phyloP scores from a whole-genome alignment of 2,329 filamentous ascomycete species.

The Stemphylium lycopersici region DNA sequence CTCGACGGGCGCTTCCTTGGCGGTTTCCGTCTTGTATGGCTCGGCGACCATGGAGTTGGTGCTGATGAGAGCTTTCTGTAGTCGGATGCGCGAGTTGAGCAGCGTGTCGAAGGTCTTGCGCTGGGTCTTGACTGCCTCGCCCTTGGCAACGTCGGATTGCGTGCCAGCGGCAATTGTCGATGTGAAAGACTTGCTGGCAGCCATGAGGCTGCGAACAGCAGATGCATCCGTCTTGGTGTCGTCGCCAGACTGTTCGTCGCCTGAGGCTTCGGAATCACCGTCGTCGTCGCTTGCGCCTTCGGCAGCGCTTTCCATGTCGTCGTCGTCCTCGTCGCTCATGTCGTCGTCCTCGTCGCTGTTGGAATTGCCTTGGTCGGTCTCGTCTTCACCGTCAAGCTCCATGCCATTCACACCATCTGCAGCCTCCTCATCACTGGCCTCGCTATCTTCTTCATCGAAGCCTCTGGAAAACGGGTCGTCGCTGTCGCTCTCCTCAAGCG shows the following conservation, averaged over 20 bases:
- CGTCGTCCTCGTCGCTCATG: conserved; percentile 19
- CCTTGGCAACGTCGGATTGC: conserved; percentile 82
- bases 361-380: conserved; percentile 45
- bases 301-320: conserved; percentile 55
- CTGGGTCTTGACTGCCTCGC: conserved; percentile 83
- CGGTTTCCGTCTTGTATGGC: conserved; percentile 42
- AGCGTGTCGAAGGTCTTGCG: conserved; percentile 85
- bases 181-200: conserved; percentile 67
- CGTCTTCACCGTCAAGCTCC: conserved; percentile 9
- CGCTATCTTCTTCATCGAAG: conserved; percentile 50
- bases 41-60: conserved; percentile 66
- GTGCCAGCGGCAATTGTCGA: conserved; percentile 70
- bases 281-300: conserved; percentile 57
- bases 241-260: conserved; percentile 50
- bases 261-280: conserved; percentile 35
- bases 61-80: conserved; percentile 88
- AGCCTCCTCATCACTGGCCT: conserved; percentile 48
- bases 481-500: conserved; percentile 61
- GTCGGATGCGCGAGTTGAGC: conserved; percentile 85
- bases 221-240: conserved; percentile 51
- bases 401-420: conserved; percentile 24
- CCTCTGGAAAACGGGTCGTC: conserved; percentile 57
- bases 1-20: conserved; percentile 61
- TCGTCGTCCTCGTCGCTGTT: conserved; percentile 52
- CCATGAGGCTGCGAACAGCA: conserved; percentile 71